Evolutionary conservation across 257 asterid species (phyloP), one percentile per base, ranked within the genome.

Genomic region (Leptodermis oblonga): DNA sequence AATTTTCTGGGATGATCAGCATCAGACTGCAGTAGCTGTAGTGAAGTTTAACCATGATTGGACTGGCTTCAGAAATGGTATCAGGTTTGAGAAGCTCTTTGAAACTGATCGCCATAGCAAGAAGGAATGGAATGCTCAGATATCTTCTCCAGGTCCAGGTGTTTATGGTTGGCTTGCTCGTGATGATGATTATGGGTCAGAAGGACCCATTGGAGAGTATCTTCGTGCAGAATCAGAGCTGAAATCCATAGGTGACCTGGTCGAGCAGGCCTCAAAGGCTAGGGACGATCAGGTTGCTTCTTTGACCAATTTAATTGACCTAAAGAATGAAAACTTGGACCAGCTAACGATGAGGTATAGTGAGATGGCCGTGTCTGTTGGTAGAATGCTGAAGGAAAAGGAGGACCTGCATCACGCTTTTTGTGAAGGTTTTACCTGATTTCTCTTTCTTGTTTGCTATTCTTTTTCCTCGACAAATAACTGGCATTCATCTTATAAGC

Each of bases 361-460:
- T 61, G 82, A 70, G 73, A 87, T 77, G 83, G 79, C 84, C 23
- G 34, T 88, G 83, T 85, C 97, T 3, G 83, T 88, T 33, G 81
- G 86, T 80, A 83, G 91, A 84, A 80, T 90, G 95, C 90, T 90
- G 65, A 88, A 82, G 77, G 97, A 90, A 91, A 92, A 90, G 79
- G 97, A 90, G 59, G 79, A 72, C 28, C 88, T 88, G 62, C 92
- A 90, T 80, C 97, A 86, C 56, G 62, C 82, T 72, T 90, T 88
- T 70, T 70, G 49, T 78, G 98, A 92, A 84, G 98, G 98, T 89
- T 45, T 51, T 74, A 12, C 74, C 58, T 68, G 49, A 0, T 3
- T 9, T 65, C 17, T 49, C 69, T 75, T 56, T 39, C 34, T 56
- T 60, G 13, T 61, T 51, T 65, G 12, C 54, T 36, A 18, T 18